Evolutionary conservation across 164 flowering plant species (phyloP).

Genomic region (Houttuynia cordata): DNA sequence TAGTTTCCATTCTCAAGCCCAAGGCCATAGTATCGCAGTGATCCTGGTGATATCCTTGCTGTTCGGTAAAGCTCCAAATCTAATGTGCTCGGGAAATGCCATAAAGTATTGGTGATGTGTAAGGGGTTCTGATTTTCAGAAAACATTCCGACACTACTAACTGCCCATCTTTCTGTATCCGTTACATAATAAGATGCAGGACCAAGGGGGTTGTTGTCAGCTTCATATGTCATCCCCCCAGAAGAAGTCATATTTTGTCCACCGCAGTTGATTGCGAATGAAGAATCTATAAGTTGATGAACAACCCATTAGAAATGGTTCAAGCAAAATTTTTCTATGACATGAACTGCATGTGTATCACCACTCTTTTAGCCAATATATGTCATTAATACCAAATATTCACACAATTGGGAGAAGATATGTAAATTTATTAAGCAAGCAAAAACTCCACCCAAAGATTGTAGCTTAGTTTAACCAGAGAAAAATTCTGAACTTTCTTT

Average conservation of each 20-base stretch:
- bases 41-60: constrained; percentile 62
- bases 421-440: background rate
- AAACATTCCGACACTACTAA: constrained; percentile 60
- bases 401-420: background rate
- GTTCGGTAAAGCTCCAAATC: constrained; percentile 63
- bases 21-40: constrained; percentile 73
- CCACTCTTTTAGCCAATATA: background rate
- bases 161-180: constrained; percentile 50
- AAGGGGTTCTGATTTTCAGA: constrained; percentile 18
- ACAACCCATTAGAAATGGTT: too few relatives aligned
- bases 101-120: constrained; percentile 15
- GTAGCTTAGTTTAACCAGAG: background rate
- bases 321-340: too few relatives aligned
- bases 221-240: constrained; percentile 25
- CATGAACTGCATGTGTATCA: too few relatives aligned
- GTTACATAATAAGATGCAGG: constrained; percentile 56
- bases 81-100: constrained; percentile 38
- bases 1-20: constrained; percentile 86
- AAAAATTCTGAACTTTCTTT: background rate
- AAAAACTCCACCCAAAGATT: background rate
- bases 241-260: constrained; percentile 42
- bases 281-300: constrained; percentile 22
- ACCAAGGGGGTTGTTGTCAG: constrained; percentile 47
- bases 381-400: too few relatives aligned
- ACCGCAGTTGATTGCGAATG: constrained; percentile 72